These are phyloP conservation scores for Ensete ventricosum DNA, from an alignment of 176 grass and related monocot species.

Conservation along the genomic window DNA sequence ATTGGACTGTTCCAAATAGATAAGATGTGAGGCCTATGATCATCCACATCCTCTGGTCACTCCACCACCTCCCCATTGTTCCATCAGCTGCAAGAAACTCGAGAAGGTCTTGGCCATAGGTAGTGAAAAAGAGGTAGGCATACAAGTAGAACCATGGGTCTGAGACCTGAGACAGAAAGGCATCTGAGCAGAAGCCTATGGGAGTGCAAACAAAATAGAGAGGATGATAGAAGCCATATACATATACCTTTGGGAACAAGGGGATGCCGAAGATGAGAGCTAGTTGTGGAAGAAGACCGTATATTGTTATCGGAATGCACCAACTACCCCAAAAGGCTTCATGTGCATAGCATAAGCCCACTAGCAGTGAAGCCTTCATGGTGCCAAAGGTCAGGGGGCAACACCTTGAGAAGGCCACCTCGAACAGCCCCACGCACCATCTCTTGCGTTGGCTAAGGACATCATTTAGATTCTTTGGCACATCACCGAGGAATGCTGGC, in stretches of 20 bases:
- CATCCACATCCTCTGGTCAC: slow-evolving; percentile 28
- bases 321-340: slow-evolving; percentile 21
- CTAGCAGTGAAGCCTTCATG: slow-evolving; percentile 25
- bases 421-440: slow-evolving; percentile 46
- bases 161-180: slow-evolving; percentile 15
- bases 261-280: slow-evolving; percentile 29
- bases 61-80: slow-evolving; percentile 19
- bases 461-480: slow-evolving; percentile 50
- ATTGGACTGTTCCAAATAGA: slow-evolving; percentile 20
- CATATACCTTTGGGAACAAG: slow-evolving; percentile 31
- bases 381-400: slow-evolving; percentile 31
- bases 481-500: slow-evolving; percentile 42
- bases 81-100: slow-evolving; percentile 22
- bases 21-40: slow-evolving; percentile 12
- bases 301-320: slow-evolving; percentile 42
- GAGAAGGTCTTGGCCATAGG: slow-evolving; percentile 25
- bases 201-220: background rate
- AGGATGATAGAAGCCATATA: slow-evolving; percentile 3
- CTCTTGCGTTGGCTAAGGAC: slow-evolving; percentile 55
- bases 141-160: slow-evolving; percentile 43
- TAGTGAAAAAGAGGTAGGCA: slow-evolving; percentile 34
- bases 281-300: slow-evolving; percentile 42
- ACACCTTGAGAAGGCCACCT: slow-evolving; percentile 39
- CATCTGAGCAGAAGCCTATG: too few relatives aligned
- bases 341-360: slow-evolving; percentile 35